Conservation (phyloP, 2,329 filamentous ascomycete species). For the Hypoxylon sp. region DNA sequence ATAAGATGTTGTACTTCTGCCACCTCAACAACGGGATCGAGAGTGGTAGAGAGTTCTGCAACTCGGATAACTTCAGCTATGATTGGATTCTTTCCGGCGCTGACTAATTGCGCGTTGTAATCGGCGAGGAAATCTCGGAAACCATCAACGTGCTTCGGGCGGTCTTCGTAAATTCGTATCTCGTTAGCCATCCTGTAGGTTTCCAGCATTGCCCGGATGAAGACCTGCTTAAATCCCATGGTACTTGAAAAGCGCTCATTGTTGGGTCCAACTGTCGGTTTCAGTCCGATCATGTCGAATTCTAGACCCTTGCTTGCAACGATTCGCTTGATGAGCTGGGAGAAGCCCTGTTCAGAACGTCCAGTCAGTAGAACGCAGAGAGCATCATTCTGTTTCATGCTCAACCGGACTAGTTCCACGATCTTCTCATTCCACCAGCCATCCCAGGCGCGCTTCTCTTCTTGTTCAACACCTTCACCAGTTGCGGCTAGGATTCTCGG, state of each 20-base stretch:
- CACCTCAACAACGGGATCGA: constrained; percentile 55
- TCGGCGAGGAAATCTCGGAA: constrained; percentile 88
- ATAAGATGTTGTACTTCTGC: constrained; percentile 82
- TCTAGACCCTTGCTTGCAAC: constrained; percentile 81
- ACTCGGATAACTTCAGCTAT: constrained; percentile 88
- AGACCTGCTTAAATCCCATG: constrained; percentile 92
- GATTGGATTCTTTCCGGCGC: constrained; percentile 73
- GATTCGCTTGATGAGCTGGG: constrained; percentile 86
- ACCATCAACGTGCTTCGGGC: constrained; percentile 77
- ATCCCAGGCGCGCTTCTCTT: constrained; percentile 87
- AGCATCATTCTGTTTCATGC: constrained; percentile 86
- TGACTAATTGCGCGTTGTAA: constrained; percentile 75
- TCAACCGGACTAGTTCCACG: constrained; percentile 82
- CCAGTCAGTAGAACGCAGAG: constrained; percentile 91
- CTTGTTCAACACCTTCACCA: constrained; percentile 83
- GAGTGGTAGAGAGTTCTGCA: constrained; percentile 76
- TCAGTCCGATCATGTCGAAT: constrained; percentile 91
- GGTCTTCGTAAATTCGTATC: constrained; percentile 81
- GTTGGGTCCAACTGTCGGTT: constrained; percentile 85
- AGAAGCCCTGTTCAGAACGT: constrained; percentile 82
- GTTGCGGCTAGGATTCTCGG: constrained; percentile 86
- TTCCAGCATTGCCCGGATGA: constrained; percentile 84
- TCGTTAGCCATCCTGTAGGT: constrained; percentile 89
- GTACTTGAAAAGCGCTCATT: constrained; percentile 85
- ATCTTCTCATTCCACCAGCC: constrained; percentile 98